phyloP scores from a whole-genome alignment of 345 rosid species.

The Citrus unshiu region DNA sequence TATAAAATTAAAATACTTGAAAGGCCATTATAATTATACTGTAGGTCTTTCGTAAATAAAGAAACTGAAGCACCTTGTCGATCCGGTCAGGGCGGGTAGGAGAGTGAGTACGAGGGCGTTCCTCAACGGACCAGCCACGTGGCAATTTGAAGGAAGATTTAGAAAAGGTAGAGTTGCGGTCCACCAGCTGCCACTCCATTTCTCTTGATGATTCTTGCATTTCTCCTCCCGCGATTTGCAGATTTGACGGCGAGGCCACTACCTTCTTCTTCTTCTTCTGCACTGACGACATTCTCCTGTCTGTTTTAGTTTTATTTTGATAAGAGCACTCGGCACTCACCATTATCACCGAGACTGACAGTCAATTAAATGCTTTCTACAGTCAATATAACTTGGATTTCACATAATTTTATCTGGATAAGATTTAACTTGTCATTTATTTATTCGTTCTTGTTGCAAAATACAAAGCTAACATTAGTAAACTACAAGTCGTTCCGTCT shows the following conservation, averaged over 20 bases:
- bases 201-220: not conserved
- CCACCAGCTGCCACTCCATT: conserved; percentile 26
- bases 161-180: not conserved
- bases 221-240: not conserved
- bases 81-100: conserved; percentile 9
- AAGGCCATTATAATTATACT: not conserved
- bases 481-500: too few species aligned
- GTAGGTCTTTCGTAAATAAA: too few species aligned
- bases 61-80: conserved; percentile 24
- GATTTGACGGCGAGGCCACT: not conserved
- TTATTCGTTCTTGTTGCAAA: too few species aligned
- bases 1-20: too few species aligned
- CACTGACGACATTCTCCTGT: not conserved
- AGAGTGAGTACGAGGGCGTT: conserved; percentile 28
- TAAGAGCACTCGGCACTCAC: too few species aligned
- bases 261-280: not conserved
- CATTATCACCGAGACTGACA: too few species aligned
- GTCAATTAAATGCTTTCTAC: too few species aligned
- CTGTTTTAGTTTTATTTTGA: too few species aligned
- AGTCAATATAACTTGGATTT: too few species aligned
- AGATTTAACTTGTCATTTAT: too few species aligned
- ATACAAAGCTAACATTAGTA: too few species aligned
- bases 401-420: too few species aligned
- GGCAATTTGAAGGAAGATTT: conserved; percentile 35
- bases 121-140: conserved; percentile 41